A percentile compares a stretch with the other conserved stretches of the same genome.
phyloP scores from a whole-genome alignment of 1,139 yeast species.

The Trichomonascaceae sp. region DNA sequence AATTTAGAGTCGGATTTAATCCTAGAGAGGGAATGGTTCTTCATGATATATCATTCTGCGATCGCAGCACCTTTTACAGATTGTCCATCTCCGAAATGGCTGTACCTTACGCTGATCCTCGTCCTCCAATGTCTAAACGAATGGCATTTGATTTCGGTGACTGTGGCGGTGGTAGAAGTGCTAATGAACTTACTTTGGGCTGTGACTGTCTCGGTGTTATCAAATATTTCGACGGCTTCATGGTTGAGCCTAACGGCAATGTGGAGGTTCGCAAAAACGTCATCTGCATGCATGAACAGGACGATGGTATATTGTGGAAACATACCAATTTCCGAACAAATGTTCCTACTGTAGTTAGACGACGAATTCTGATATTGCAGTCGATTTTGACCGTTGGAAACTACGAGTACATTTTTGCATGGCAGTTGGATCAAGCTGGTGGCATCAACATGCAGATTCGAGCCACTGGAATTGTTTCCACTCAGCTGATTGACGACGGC shows the following conservation, averaged over 20 bases:
- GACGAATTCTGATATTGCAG: slow-evolving; percentile 79
- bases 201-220: slow-evolving; percentile 89
- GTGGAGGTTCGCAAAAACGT: slow-evolving; percentile 64
- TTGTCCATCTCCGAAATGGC: slow-evolving; percentile 82
- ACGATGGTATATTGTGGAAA: slow-evolving; percentile 72
- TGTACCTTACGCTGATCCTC: slow-evolving; percentile 87
- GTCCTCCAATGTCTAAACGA: slow-evolving; percentile 86
- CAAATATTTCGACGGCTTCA: slow-evolving; percentile 66
- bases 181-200: slow-evolving; percentile 69
- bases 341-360: slow-evolving; percentile 71
- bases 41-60: slow-evolving; percentile 73
- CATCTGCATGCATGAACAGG: slow-evolving; percentile 88
- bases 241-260: slow-evolving; percentile 57
- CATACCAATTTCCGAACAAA: slow-evolving; percentile 80
- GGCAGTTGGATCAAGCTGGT: slow-evolving; percentile 78
- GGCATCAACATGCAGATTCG: slow-evolving; percentile 76
- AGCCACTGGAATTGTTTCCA: slow-evolving; percentile 71
- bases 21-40: slow-evolving; percentile 82
- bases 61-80: slow-evolving; percentile 76
- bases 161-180: slow-evolving; percentile 79
- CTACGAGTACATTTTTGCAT: slow-evolving; percentile 76
- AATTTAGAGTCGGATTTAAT: slow-evolving; percentile 67
- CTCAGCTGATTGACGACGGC: slow-evolving; percentile 74
- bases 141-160: slow-evolving; percentile 92
- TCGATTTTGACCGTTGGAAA: slow-evolving; percentile 87